Base-by-base conservation (phyloP, 345 rosid species). In the Boechera divaricarpa region DNA sequence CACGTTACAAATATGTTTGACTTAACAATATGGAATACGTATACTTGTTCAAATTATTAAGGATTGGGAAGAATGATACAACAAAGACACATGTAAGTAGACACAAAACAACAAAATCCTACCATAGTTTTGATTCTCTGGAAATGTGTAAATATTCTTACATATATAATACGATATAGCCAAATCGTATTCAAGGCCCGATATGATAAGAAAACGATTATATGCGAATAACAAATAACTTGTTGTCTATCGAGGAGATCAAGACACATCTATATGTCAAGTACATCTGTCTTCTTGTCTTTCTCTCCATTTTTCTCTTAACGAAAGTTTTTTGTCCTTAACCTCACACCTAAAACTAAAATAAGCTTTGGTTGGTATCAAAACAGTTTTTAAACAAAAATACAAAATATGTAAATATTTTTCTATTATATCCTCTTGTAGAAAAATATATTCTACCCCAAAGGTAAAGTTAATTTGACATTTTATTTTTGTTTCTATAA, bases 221-320 rank as follows among this genome's bases (percentile, higher is more conserved):
- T 67, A 53, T 62, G 53, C 47, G 67, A 79, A 68, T 67, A 62
- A 45, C 47, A 74, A 45, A 32, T 57, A 24, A 26, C 32, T 79
- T 67, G 73, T 53, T 73, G 65, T 66, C 41, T 31, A 54, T 33
- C 75, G 78, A 67, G 74, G 65, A 62, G 70, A 67, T 79, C 78
- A 79, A 79, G 78, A 60, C 82, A 79, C 42, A 79, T 62, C 68
- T 78, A 24, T 59, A 41, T 66, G 77, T 62, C 73, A 51, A 67
- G 70, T 59, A 62, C 82, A 79, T 74, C 82, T 79, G 79, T 79
- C 79, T 68, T 54, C 66, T 73, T 73, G 73, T 73, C 67, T 45
- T 62, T 60, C 51, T 73, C 62, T 51, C 38, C 29, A 10, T 38
- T 13, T 57, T 59, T 58, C 6, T 60, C 63, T 59, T 78, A 59